A percentile compares a stretch with the other conserved stretches of the same genome.
phyloP scores from a whole-genome alignment of 306 rosid species.

The Psophocarpus tetragonolobus region DNA sequence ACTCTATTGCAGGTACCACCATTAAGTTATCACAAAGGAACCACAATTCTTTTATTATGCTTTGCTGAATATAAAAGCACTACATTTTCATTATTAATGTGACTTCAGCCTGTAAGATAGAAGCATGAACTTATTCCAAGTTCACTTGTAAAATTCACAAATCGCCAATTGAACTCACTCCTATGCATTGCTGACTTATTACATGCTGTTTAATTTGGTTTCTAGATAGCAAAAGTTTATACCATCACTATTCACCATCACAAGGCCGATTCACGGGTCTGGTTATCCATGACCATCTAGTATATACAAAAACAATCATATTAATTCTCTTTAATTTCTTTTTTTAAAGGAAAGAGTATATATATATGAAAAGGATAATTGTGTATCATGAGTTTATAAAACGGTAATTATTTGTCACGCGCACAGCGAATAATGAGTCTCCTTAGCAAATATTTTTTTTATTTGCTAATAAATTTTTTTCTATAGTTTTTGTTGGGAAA shows the following conservation, averaged over 20 bases:
- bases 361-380: too few relatives aligned
- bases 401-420: not conserved
- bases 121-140: not conserved
- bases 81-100: not conserved
- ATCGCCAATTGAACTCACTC: not conserved
- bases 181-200: too few relatives aligned
- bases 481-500: too few relatives aligned
- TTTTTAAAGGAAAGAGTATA: not conserved
- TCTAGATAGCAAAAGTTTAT: not conserved
- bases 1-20: not conserved
- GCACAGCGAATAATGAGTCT: too few relatives aligned
- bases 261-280: not conserved
- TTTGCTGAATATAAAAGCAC: conserved; percentile 20
- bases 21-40: conserved; percentile 4
- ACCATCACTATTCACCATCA: not conserved
- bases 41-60: not conserved
- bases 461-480: not conserved
- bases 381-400: too few relatives aligned
- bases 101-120: conserved; percentile 7
- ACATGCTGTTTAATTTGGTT: too few relatives aligned
- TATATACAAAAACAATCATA: not conserved
- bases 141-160: not conserved
- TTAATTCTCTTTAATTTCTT: not conserved
- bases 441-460: not conserved
- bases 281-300: not conserved